Base-by-base conservation (phyloP, 2,329 filamentous ascomycete species). In the Botrytis sinoallii region DNA sequence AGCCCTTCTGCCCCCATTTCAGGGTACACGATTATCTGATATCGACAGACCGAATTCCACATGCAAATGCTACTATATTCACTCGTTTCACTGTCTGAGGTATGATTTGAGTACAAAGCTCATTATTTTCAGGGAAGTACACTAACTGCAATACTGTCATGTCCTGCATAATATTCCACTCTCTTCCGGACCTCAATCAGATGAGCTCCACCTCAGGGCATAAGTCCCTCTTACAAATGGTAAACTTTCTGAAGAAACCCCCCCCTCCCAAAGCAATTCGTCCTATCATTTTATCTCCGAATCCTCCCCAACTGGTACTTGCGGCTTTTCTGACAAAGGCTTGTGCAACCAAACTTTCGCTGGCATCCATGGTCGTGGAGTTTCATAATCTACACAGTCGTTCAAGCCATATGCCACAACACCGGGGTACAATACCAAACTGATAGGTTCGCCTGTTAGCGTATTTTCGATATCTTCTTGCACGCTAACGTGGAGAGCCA, bases 301-400 rank as follows among this genome's bases (percentile, higher is more conserved):
- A 65, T 25, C 40, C 18, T 2, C 29, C 8, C n/a, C 18, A 7
- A 32, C 63, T 22, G 3, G 9, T 3, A 22, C 16, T 35, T 46
- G 3, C 6, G 20, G 5, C 5, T 29, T n/a, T 16, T 20, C 9
- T 29, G 16, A n/a, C 25, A 64, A 32, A 64, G 61, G 40, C 8
- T 46, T 29, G 9, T 46, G 6, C 8, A 78, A 63, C 77, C 73
- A 78, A 29, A 77, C 76, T 18, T 60, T 75, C 10, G 73, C 75
- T 20, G 59, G 42, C 42, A 44, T 44, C 76, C 75, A 78, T 18
- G 77, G 65, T 35, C 70, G 67, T 57, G 38, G 42, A 6, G 63
- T 25, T 64, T 78, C 74, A 72, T 77, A 77, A 22, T 75, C 60
- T 18, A 74, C 60, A 25, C 60, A 75, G 9, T 76, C 75, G 59